A percentile compares a stretch with the other conserved stretches of the same genome.
Evolutionary conservation across 345 rosid genomes (phyloP).

Genomic region (Eutrema japonicum): DNA sequence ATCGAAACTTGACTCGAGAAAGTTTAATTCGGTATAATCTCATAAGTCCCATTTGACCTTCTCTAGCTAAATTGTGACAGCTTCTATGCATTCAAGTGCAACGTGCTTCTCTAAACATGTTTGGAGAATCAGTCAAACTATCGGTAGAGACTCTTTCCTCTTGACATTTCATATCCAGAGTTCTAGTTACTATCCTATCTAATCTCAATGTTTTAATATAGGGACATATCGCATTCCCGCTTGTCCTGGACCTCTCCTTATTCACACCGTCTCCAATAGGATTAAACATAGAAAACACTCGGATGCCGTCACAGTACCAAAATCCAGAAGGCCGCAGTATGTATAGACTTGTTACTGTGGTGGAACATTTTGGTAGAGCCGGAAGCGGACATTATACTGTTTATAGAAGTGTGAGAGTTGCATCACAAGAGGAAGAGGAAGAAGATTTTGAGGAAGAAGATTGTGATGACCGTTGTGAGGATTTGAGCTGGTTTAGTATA

Average conservation of each 20-base stretch:
- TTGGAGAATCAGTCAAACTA: conserved; percentile 71
- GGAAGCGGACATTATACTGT: conserved; percentile 89
- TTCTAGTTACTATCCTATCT: background rate
- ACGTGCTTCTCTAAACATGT: conserved; percentile 62
- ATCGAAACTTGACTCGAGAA: background rate
- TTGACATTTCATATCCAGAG: background rate
- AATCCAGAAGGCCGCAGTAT: conserved; percentile 31
- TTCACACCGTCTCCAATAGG: conserved; percentile 36
- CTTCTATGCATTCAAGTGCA: conserved; percentile 84
- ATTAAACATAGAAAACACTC: conserved; percentile 30
- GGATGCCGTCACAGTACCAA: conserved; percentile 28
- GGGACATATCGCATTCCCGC: conserved; percentile 41
- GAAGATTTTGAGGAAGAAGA: conserved; percentile 18
- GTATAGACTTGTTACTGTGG: conserved; percentile 71
- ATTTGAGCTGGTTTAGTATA: conserved; percentile 66
- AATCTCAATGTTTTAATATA: background rate
- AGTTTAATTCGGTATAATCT: background rate
- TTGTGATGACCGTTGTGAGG: conserved; percentile 34
- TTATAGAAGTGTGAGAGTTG: conserved; percentile 57
- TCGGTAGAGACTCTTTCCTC: conserved; percentile 49
- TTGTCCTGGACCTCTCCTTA: conserved; percentile 33
- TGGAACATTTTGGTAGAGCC: conserved; percentile 80
- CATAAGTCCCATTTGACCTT: conserved; percentile 5
- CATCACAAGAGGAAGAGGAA: conserved; percentile 31
- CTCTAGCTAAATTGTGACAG: conserved; percentile 50